A percentile compares a stretch with the other conserved stretches of the same genome.
Conservation (phyloP, 306 rosid genomes). For the Rosa rugosa region DNA sequence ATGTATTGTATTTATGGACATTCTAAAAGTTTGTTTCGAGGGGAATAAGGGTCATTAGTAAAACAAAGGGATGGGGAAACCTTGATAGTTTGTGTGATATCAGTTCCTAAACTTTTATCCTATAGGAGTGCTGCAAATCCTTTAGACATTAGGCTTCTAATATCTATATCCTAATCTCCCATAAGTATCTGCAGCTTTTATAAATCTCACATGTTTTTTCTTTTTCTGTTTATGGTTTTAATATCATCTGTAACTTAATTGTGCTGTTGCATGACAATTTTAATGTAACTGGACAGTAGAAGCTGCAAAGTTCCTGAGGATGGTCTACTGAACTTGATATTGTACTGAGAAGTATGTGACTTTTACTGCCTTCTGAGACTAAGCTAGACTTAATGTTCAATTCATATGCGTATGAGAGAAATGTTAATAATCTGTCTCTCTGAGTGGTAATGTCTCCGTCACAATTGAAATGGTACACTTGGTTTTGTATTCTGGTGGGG, state of each 20-base stretch:
- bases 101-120: neutral
- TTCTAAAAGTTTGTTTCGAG: neutral
- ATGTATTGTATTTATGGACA: neutral
- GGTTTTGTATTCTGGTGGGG: conserved; percentile 63
- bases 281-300: neutral
- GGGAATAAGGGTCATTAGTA: neutral
- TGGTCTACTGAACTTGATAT: conserved; percentile 13
- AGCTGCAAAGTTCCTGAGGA: conserved; percentile 14
- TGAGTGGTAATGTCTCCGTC: conserved; percentile 64
- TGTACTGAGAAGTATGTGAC: neutral
- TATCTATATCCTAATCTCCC: too few relatives aligned
- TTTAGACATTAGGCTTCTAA: neutral
- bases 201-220: neutral
- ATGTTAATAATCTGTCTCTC: conserved; percentile 20
- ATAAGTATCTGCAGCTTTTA: neutral
- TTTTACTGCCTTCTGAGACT: conserved; percentile 9
- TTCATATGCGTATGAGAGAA: conserved; percentile 22
- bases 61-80: neutral
- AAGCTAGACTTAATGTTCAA: conserved; percentile 35
- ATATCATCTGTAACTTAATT: conserved; percentile 2
- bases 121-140: neutral
- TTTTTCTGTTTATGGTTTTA: neutral
- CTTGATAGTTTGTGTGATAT: neutral
- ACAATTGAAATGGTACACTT: conserved; percentile 50
- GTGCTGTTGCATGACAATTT: conserved; percentile 18